Evolutionary conservation across 78 protist species (phyloP).

Genomic region (Monosiga brevicollis): DNA sequence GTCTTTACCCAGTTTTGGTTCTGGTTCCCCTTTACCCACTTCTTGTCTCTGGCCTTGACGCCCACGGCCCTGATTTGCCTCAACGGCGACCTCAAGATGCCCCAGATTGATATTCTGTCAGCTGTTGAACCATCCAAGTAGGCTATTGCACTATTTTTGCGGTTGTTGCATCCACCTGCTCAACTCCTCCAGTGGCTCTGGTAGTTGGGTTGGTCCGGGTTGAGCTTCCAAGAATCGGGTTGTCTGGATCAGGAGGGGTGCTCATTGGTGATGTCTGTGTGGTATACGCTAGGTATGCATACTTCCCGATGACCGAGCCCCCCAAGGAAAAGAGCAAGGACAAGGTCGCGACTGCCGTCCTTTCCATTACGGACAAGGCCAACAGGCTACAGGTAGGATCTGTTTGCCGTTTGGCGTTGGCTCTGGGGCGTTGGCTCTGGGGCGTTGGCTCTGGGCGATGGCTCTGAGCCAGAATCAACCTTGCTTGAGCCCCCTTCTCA

Average conservation of each 20-base stretch:
- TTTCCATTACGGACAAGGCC: conserved; percentile 40
- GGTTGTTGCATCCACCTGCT: background rate
- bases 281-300: no score
- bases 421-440: background rate
- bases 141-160: no score
- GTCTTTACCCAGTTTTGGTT: conserved; percentile 87
- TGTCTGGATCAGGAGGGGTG: no score
- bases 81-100: conserved; percentile 67
- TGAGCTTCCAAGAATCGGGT: no score
- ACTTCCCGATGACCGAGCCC: conserved; percentile 57
- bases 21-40: conserved; percentile 94
- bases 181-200: no score
- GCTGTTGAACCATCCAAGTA: conserved; percentile 53
- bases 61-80: conserved; percentile 92
- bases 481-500: no score
- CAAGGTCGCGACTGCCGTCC: conserved; percentile 32
- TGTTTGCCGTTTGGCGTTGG: background rate
- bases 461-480: no score
- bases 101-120: conserved; percentile 18
- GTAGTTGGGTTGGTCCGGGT: no score
- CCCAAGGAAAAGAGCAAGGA: conserved; percentile 36
- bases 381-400: background rate
- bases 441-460: background rate
- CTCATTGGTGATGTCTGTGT: no score
- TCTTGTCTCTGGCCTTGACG: conserved; percentile 78